phyloP scores from a whole-genome alignment of 495 filamentous ascomycete genomes.

The Neurospora cerealis region DNA sequence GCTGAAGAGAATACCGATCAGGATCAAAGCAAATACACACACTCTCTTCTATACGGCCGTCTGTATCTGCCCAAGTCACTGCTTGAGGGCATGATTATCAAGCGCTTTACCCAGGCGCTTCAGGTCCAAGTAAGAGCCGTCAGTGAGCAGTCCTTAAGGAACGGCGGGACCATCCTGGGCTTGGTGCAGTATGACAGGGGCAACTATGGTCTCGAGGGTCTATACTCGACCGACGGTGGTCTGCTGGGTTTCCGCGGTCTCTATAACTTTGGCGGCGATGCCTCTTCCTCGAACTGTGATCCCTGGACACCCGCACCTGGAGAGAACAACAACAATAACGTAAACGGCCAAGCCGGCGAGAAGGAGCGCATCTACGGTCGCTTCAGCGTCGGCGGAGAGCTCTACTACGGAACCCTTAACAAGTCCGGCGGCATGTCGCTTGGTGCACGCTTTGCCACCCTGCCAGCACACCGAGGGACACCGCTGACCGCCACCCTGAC shows the following conservation, averaged over 20 bases:
- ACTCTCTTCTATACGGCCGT: constrained; percentile 73
- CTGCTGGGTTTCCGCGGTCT: constrained; percentile 79
- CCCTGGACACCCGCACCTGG: constrained; percentile 7
- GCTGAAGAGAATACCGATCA: neutral
- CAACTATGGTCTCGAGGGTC: constrained; percentile 80
- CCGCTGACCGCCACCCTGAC: constrained; percentile 90
- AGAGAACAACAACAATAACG: constrained; percentile 10
- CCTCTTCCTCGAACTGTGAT: constrained; percentile 30
- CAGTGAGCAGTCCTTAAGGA: constrained; percentile 61
- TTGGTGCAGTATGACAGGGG: constrained; percentile 81
- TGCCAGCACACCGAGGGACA: constrained; percentile 74
- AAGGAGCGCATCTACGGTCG: constrained; percentile 50
- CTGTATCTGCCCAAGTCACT: constrained; percentile 77
- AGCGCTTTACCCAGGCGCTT: constrained; percentile 65
- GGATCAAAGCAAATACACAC: constrained; percentile 6
- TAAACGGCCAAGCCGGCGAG: constrained; percentile 8
- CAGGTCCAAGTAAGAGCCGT: constrained; percentile 77
- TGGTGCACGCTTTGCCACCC: constrained; percentile 82
- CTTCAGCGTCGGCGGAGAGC: constrained; percentile 78
- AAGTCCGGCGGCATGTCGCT: constrained; percentile 70
- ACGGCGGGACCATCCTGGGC: constrained; percentile 66
- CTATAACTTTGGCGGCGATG: constrained; percentile 89
- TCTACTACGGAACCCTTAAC: constrained; percentile 89
- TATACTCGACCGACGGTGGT: constrained; percentile 86
- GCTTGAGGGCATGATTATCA: constrained; percentile 79